These are phyloP conservation scores for Lachnellula occidentalis DNA, from an alignment of 2,329 filamentous ascomycete species.

Conservation along the genomic window DNA sequence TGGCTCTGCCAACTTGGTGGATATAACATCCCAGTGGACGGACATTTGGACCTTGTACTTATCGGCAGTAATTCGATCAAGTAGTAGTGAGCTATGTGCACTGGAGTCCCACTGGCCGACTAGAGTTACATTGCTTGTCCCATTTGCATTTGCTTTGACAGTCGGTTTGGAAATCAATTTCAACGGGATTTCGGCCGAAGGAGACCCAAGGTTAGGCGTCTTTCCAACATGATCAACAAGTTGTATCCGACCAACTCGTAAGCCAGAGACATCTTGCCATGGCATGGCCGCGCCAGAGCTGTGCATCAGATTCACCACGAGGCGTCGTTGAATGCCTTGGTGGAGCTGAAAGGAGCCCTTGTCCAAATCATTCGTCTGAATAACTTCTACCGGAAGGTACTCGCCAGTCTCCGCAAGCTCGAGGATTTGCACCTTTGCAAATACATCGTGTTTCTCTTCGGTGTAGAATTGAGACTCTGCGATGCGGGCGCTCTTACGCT, in stretches of 20 bases:
- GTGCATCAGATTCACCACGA: conserved; percentile 84
- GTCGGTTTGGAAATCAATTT: conserved; percentile 73
- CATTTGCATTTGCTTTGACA: conserved; percentile 82
- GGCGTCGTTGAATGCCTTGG: conserved; percentile 84
- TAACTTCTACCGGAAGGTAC: conserved; percentile 87
- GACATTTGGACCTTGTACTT: conserved; percentile 88
- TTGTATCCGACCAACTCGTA: conserved; percentile 76
- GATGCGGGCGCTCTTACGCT: conserved; percentile 57
- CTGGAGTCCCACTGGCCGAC: conserved; percentile 97
- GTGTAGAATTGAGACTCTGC: conserved; percentile 89
- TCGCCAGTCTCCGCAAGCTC: conserved; percentile 89
- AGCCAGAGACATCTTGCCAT: conserved; percentile 75
- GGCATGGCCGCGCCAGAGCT: conserved; percentile 82
- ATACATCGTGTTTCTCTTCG: conserved; percentile 89
- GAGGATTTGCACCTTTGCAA: conserved; percentile 80
- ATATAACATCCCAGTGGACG: conserved; percentile 79
- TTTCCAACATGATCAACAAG: conserved; percentile 82
- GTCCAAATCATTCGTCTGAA: conserved; percentile 79
- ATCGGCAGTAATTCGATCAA: conserved; percentile 91
- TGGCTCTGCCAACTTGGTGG: conserved; percentile 76
- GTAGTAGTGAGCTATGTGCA: conserved; percentile 80
- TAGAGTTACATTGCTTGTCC: conserved; percentile 79
- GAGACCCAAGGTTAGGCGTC: conserved; percentile 69
- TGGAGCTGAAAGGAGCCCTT: conserved; percentile 91
- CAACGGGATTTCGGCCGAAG: conserved; percentile 68